Percentiles rank a stretch among this genome's conserved stretches.
Evolutionary conservation across 2,329 filamentous ascomycete genomes (phyloP).

Genomic region (Pochonia chlamydosporia): DNA sequence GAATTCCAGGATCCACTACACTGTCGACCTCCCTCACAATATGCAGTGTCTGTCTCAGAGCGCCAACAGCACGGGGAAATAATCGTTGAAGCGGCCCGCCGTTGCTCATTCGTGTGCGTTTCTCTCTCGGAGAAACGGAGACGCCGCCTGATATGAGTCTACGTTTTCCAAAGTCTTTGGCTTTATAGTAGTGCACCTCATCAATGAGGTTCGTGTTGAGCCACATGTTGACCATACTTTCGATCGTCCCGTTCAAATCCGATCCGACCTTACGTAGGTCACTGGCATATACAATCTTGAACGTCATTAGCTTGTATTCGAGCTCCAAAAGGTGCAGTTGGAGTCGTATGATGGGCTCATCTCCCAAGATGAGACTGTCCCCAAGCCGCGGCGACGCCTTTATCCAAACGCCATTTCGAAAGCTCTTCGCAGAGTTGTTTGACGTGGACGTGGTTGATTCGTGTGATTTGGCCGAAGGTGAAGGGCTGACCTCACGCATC

Average conservation of each 20-base stretch:
- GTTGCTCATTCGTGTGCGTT: conserved; percentile 14
- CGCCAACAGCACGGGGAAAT: conserved; percentile 15
- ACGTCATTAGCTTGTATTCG: conserved; percentile 23
- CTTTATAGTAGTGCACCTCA: conserved; percentile 22
- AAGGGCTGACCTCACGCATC: conserved; percentile 15
- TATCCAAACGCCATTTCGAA: conserved; percentile 13
- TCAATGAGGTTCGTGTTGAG: conserved; percentile 21
- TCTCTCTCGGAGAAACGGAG: conserved; percentile 13
- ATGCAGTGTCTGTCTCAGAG: conserved; percentile 20
- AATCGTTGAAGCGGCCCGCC: conserved; percentile 16
- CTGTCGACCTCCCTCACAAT: conserved; percentile 20
- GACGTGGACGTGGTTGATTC: conserved; percentile 17
- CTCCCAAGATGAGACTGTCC: conserved; percentile 14
- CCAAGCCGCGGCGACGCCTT: conserved; percentile 16
- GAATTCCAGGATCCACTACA: conserved; percentile 20
- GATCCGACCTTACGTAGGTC: conserved; percentile 15
- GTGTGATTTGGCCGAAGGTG: conserved; percentile 16
- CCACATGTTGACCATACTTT: conserved; percentile 22
- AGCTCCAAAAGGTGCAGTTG: conserved; percentile 21
- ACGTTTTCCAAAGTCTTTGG: conserved; percentile 20
- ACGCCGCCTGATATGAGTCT: conserved; percentile 7
- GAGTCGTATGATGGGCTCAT: conserved; percentile 20
- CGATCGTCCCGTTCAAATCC: conserved; percentile 16
- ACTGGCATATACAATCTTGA: conserved; percentile 22
- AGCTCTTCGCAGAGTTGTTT: conserved; percentile 15